phyloP scores from a whole-genome alignment of 306 rosid genomes.

The Styphnolobium japonicum region DNA sequence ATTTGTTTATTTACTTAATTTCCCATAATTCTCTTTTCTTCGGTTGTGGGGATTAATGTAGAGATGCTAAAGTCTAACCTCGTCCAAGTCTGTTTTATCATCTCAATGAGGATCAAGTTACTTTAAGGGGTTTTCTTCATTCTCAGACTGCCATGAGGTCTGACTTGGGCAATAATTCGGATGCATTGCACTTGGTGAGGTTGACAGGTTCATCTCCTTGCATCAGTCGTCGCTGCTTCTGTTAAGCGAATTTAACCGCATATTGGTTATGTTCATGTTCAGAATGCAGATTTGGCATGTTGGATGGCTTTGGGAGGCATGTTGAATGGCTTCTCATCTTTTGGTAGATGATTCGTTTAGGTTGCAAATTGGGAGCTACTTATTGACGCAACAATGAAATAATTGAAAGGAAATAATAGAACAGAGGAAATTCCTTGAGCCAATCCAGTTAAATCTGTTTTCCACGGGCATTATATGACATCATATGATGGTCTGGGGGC shows the following conservation, averaged over 20 bases:
- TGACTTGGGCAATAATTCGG: not conserved
- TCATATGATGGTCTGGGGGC: no score
- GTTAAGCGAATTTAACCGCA: not conserved
- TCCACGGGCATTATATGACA: no score
- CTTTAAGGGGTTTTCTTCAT: not conserved
- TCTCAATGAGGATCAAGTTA: not conserved
- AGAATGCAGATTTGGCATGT: not conserved
- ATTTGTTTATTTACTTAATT: constrained; percentile 5
- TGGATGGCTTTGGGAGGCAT: not conserved
- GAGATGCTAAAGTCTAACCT: not conserved
- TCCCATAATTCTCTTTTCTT: not conserved
- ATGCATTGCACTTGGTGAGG: not conserved
- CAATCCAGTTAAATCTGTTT: no score
- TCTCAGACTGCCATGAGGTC: not conserved
- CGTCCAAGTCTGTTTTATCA: not conserved
- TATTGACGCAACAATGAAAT: no score
- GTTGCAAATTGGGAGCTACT: no score
- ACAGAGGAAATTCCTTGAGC: no score
- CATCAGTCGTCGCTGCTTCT: not conserved
- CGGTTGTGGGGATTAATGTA: not conserved
- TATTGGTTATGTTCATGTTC: not conserved
- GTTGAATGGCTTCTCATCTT: not conserved
- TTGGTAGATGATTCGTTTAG: not conserved
- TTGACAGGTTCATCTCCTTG: not conserved
- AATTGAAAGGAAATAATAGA: no score